phyloP scores from a whole-genome alignment of 805 yeast species.

The Cyberlindnera maclurae region DNA sequence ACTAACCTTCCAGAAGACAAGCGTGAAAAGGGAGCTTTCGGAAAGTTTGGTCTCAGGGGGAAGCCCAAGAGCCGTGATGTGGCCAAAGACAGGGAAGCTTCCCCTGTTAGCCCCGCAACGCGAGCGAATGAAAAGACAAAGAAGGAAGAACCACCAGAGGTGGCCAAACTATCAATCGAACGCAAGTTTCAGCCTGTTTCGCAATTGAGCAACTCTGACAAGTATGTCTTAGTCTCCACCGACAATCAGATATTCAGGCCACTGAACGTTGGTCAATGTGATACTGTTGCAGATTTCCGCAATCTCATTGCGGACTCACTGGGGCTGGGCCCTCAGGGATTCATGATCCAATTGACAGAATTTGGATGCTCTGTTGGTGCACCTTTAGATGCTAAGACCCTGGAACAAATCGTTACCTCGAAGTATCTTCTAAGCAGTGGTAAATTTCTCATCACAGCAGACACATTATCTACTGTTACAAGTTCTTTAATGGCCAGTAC shows the following conservation, averaged over 20 bases:
- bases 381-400: constrained; percentile 42
- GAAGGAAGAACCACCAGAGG: constrained; percentile 2
- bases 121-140: constrained; percentile 1
- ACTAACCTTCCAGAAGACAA: constrained; percentile 16
- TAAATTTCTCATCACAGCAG: constrained; percentile 29
- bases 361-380: constrained; percentile 54
- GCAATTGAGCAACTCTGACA: constrained; percentile 25
- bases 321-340: constrained; percentile 19
- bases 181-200: constrained; percentile 33
- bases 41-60: constrained; percentile 17
- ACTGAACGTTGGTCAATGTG: constrained; percentile 31
- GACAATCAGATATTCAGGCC: constrained; percentile 54
- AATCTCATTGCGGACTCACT: constrained; percentile 31
- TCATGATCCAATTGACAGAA: constrained; percentile 58
- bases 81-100: constrained; percentile 2
- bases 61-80: constrained; percentile 13
- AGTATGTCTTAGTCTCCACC: constrained; percentile 49
- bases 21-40: constrained; percentile 12
- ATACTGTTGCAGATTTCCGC: constrained; percentile 32
- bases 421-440: constrained; percentile 27
- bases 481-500: constrained; percentile 37
- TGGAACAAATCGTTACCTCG: constrained; percentile 31
- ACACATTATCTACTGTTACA: constrained; percentile 30
- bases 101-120: constrained; percentile 16
- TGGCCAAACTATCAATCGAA: constrained; percentile 21